A percentile compares a stretch with the other conserved stretches of the same genome.
These are phyloP conservation scores for Asterophora parasitica DNA, from an alignment of 768 basidiomycete genomes.

Conservation along the genomic window DNA sequence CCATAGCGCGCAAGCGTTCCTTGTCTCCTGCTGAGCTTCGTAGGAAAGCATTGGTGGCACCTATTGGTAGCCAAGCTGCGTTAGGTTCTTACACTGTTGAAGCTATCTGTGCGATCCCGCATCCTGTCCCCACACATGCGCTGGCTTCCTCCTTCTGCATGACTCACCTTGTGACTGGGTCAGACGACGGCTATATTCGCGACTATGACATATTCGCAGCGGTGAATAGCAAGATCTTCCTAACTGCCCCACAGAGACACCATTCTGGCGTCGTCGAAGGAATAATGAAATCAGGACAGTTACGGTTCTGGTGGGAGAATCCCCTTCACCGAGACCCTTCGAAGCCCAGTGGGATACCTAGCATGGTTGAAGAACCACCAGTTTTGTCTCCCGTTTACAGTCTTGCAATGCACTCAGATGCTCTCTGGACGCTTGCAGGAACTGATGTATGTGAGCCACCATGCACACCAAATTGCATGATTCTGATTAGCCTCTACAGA, in stretches of 20 bases:
- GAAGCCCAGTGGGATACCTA: conserved; percentile 22
- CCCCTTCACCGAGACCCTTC: conserved; percentile 30
- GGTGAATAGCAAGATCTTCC: conserved; percentile 81
- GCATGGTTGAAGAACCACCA: conserved; percentile 40
- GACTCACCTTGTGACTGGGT: conserved; percentile 85
- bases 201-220: conserved; percentile 89
- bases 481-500: conserved; percentile 37
- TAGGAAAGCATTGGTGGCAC: conserved; percentile 36
- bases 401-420: conserved; percentile 88
- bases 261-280: conserved; percentile 91
- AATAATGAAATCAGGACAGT: conserved; percentile 83
- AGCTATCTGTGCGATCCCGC: conserved; percentile 87
- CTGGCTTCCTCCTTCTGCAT: conserved; percentile 83
- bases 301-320: conserved; percentile 92
- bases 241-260: conserved; percentile 84
- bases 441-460: conserved; percentile 56
- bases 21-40: conserved; percentile 55
- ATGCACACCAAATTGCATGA: conserved; percentile 5
- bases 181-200: conserved; percentile 90
- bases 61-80: conserved; percentile 23
- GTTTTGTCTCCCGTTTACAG: conserved; percentile 78
- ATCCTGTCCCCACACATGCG: conserved; percentile 84
- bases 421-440: conserved; percentile 87
- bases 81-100: conserved; percentile 81
- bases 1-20: conserved; percentile 25